Conservation (phyloP, 2,329 filamentous ascomycete genomes). For the Aspergillus clavatus region DNA sequence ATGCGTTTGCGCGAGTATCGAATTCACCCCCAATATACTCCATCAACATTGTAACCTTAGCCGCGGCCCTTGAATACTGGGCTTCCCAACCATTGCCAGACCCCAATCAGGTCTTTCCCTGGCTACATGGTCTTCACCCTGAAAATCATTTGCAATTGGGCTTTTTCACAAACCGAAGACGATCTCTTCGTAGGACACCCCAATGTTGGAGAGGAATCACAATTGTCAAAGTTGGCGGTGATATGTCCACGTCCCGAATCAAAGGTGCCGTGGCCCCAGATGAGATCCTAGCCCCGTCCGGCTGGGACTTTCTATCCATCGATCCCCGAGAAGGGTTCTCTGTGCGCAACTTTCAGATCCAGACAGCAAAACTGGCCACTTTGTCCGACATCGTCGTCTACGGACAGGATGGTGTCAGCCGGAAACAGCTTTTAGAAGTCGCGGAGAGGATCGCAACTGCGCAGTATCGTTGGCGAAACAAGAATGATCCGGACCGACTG, state of each 20-base stretch:
- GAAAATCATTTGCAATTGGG: conserved; percentile 82
- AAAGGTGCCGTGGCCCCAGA: conserved; percentile 82
- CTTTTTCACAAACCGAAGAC: conserved; percentile 79
- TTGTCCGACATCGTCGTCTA: conserved; percentile 93
- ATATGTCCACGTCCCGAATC: conserved; percentile 67
- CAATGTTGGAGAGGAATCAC: conserved; percentile 75
- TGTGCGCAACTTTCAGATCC: conserved; percentile 95
- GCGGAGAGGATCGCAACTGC: conserved; percentile 65
- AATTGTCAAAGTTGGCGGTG: conserved; percentile 81
- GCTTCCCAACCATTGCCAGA: conserved; percentile 78
- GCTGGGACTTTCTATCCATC: conserved; percentile 67
- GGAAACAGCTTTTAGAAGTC: conserved; percentile 61
- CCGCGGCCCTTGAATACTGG: conserved; percentile 68
- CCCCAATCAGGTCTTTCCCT: conserved; percentile 84
- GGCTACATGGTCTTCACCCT: conserved; percentile 88
- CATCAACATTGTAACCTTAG: conserved; percentile 64
- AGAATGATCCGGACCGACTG: conserved; percentile 53
- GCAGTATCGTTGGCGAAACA: conserved; percentile 68
- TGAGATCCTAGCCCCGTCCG: conserved; percentile 63
- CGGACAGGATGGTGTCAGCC: conserved; percentile 62
- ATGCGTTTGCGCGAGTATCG: conserved; percentile 55
- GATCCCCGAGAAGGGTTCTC: conserved; percentile 91
- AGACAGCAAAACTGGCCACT: conserved; percentile 79
- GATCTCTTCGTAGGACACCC: conserved; percentile 64
- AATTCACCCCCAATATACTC: conserved; percentile 62